phyloP scores from a whole-genome alignment of 2,329 filamentous ascomycete genomes.

The Venturia aucupariae region DNA sequence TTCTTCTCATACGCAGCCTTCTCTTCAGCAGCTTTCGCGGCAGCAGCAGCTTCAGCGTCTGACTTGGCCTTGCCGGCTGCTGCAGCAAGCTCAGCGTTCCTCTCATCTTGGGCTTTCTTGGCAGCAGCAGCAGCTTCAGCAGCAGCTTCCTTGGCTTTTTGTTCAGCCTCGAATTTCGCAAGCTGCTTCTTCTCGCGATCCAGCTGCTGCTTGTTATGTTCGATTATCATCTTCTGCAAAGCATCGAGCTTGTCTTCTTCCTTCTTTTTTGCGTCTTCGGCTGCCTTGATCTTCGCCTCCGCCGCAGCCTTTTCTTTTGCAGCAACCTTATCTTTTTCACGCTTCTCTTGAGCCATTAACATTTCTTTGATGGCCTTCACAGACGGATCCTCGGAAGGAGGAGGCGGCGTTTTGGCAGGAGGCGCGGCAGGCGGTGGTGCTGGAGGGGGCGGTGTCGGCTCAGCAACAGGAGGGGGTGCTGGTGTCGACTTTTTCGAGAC shows the following conservation, averaged over 20 bases:
- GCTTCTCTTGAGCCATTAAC: conserved; percentile 27
- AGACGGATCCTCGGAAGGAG: conserved; percentile 16
- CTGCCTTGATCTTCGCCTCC: conserved; percentile 12
- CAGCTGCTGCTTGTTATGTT: conserved; percentile 14
- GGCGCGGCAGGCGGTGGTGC: conserved; percentile 16
- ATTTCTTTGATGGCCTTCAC: conserved; percentile 28
- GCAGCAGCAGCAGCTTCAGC: conserved; percentile 15
- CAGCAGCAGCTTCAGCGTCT: conserved; percentile 40
- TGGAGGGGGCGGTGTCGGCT: conserved; percentile 18
- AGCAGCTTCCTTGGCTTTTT: conserved; percentile 12
- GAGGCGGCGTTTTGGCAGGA: conserved; percentile 18
- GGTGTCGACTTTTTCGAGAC: conserved; percentile 11
- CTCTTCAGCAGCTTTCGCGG: conserved; percentile 25
- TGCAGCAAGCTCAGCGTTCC: conserved; percentile 33
- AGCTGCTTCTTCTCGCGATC: conserved; percentile 15
- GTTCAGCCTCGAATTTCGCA: conserved; percentile 10
- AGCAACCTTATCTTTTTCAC: conserved; percentile 19
- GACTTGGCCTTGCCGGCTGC: conserved; percentile 32
- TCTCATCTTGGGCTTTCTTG: conserved; percentile 26
- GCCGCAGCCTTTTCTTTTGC: conserved; percentile 19
- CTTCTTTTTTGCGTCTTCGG: conserved; percentile 8
- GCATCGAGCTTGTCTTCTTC: conserved; percentile 21
- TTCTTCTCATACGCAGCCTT: conserved; percentile 21
- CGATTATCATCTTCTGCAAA: conserved; percentile 13
- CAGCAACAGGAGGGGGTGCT: conserved; percentile 15